These are phyloP conservation scores for Sodiomyces alkalinus DNA, from an alignment of 2,329 filamentous ascomycete species.

Conservation along the genomic window DNA sequence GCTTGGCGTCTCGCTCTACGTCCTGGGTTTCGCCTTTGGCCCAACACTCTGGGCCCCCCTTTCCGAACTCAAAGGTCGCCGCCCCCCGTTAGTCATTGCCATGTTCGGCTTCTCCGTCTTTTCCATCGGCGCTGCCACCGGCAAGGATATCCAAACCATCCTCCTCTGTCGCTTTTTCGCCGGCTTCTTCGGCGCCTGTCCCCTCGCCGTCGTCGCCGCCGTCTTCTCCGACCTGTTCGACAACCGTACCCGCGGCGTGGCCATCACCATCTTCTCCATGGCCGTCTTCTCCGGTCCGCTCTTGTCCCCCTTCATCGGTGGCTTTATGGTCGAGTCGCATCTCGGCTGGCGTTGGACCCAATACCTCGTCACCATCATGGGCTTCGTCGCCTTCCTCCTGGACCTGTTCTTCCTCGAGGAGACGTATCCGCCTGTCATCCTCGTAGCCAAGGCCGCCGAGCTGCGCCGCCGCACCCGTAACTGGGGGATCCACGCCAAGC, in stretches of 20 bases:
- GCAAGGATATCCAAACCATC: constrained; percentile 54
- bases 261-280: constrained; percentile 43
- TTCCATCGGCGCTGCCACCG: constrained; percentile 47
- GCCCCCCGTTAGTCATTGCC: constrained; percentile 41
- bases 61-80: constrained; percentile 55
- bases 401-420: constrained; percentile 50
- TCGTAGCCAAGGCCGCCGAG: constrained; percentile 44
- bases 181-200: constrained; percentile 57
- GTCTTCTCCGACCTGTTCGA: constrained; percentile 61
- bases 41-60: constrained; percentile 60
- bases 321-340: constrained; percentile 46
- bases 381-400: constrained; percentile 41
- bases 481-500: constrained; percentile 58
- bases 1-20: constrained; percentile 53
- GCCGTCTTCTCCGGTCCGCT: constrained; percentile 53
- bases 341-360: constrained; percentile 63
- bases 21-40: constrained; percentile 57
- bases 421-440: constrained; percentile 54
- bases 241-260: constrained; percentile 43
- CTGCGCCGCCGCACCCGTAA: constrained; percentile 49
- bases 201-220: constrained; percentile 53
- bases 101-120: constrained; percentile 59
- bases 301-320: constrained; percentile 53
- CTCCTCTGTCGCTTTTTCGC: constrained; percentile 59
- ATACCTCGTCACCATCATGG: constrained; percentile 48